Base-by-base conservation (phyloP, 306 rosid species). In the Rosa persica region DNA sequence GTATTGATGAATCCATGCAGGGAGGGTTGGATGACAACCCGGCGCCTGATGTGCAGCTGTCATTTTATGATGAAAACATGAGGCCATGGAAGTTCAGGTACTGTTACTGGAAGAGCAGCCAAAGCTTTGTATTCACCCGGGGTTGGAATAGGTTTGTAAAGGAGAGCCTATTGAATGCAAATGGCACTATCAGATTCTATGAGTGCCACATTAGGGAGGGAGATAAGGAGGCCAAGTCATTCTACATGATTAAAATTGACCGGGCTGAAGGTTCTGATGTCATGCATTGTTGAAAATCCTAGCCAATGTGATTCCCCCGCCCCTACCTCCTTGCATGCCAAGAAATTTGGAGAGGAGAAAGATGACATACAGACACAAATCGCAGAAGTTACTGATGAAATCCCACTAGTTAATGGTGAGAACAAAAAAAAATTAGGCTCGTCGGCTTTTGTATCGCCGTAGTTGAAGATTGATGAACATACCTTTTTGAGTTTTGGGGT, bases 91-190 rank as follows among this genome's bases (percentile, higher is more conserved):
- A 81, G 44, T 89, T 92, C 71, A 78, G 92, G 16, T 92, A 86
- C 62, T 89, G 92, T 43, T 92, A 82, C 73, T 92, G 97, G 97
- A 89, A 78, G 76, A 89, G 97, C 81, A 92, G 94, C 75, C 93
- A 88, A 40, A 91, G 97, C 54, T 92, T 72, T 23, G 92, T 89
- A 34, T 89, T 92, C 78, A 89, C 92, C 0, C 79, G 85, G 78
- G 97, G 97, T 2, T 92, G 97, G 97, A 92, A 78, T 48, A 76
- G 85, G 69, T 89, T 88, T 66, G 97, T 89, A 49, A 89, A 85
- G 87, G 87, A 88, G 20, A 86, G 80, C 25, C 73, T 75, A 5
- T 60, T 91, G 19, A 88, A 81, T 76, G 88, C 90, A 16, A 82
- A 81, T 46, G 93, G 89, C 74, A 80, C 76, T 13, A 38, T 91